Base-by-base conservation (phyloP, 2,329 filamentous ascomycete species). In the Cordyceps militaris region DNA sequence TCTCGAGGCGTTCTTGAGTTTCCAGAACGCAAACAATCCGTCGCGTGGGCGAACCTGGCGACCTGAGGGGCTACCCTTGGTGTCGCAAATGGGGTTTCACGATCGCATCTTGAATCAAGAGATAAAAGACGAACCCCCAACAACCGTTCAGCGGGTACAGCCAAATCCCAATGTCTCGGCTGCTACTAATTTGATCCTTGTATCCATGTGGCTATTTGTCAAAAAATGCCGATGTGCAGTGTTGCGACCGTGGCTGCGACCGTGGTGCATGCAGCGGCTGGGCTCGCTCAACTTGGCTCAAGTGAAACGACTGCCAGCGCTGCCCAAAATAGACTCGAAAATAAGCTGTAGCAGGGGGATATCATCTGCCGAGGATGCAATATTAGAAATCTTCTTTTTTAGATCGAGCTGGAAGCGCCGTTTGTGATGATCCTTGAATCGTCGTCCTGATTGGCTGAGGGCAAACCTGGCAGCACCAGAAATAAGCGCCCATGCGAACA, bases 11-110 rank as follows among this genome's bases (percentile, higher is more conserved):
- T 9, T 47, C 6, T 30, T 6, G 8, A 19, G 5, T 11, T 47
- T 40, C 23, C n/a, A 16, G 26, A 54, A 16, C 28, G 42, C 30
- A 32, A 11, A 36, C 14, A 24, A 10, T 26, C 14, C 36, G 16
- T 30, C 16, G 48, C 48, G 48, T 50, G 48, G n/a, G 47, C 38
- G 40, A 34, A n/a, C 26, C 16, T 8, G 4, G 16, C 34, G 23
- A 50, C 28, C 48, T 19, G 40, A 11, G 44, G 40, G 40, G 38
- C 19, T 42, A 43, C 44, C 32, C 53, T 24, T 21, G 43, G n/a
- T n/a, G 54, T 56, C 54, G 26, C 54, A 56, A 14, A 50, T 56
- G 13, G 24, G 46, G 54, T 56, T 56, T 56, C 54, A 56, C 36
- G 44, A 43, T 49, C 24, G 42, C 23, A 38, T 42, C 34, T 30